Evolutionary conservation across 495 filamentous ascomycete species (phyloP).

Genomic region (Astrothelium macrocarpum): DNA sequence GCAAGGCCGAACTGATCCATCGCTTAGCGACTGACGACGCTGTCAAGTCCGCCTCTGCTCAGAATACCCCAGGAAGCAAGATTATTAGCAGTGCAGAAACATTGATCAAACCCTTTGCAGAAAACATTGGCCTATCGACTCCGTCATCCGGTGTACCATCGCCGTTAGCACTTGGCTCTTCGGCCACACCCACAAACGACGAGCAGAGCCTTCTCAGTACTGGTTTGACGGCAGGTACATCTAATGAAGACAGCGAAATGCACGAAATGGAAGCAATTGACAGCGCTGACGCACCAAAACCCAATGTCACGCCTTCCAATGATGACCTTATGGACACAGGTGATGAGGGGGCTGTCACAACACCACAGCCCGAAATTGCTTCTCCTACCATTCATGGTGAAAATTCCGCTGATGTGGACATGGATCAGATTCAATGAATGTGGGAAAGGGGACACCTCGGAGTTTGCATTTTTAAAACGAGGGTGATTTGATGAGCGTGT

Average conservation of each 20-base stretch:
- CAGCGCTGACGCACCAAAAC: too few species aligned
- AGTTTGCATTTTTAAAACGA: neutral
- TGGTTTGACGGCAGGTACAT: too few species aligned
- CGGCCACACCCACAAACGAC: too few species aligned
- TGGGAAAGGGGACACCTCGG: neutral
- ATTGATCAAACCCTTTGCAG: neutral
- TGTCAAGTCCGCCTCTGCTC: neutral
- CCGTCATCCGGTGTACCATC: too few species aligned
- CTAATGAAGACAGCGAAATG: too few species aligned
- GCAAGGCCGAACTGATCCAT: conserved; percentile 5
- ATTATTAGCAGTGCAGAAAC: too few species aligned
- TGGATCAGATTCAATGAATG: too few species aligned
- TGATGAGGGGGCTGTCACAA: neutral
- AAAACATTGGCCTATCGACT: too few species aligned
- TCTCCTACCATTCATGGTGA: neutral
- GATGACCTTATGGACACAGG: neutral
- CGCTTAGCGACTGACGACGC: conserved; percentile 16
- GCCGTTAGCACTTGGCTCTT: too few species aligned
- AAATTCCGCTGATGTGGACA: too few species aligned
- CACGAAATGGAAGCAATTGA: neutral
- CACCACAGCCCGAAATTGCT: neutral
- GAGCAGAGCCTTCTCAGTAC: too few species aligned
- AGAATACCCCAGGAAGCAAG: neutral
- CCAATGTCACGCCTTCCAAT: neutral
- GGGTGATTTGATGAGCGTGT: neutral